Evolutionary conservation across 129 eudicot species (phyloP).

Genomic region (Pittosporum tobira): DNA sequence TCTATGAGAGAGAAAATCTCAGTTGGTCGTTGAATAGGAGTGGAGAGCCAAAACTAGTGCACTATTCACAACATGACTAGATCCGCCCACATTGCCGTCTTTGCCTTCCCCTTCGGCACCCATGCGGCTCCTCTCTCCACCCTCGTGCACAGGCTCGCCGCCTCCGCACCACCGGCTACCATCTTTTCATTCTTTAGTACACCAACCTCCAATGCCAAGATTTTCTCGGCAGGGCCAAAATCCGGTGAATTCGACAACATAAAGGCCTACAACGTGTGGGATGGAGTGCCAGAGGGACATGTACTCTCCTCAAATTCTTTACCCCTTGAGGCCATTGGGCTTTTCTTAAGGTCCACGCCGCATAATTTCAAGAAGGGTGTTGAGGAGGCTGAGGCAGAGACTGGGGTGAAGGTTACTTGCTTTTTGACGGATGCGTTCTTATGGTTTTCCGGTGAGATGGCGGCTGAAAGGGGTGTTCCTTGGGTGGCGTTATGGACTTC

Average conservation of each 20-base stretch:
- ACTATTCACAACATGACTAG: too few species aligned
- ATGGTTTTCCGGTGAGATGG: slow-evolving; percentile 37
- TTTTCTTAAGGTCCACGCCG: slow-evolving; percentile 21
- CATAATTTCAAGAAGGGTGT: slow-evolving; percentile 13
- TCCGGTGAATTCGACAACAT: not conserved
- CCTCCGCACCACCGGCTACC: slow-evolving; percentile 17
- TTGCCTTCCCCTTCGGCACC: slow-evolving; percentile 41
- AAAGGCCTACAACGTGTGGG: slow-evolving; percentile 6
- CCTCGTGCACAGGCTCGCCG: slow-evolving; percentile 18
- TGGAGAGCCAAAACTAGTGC: too few species aligned
- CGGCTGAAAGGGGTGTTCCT: slow-evolving; percentile 17
- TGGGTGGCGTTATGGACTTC: slow-evolving; percentile 42
- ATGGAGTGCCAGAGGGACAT: slow-evolving; percentile 1
- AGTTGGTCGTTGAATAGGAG: too few species aligned
- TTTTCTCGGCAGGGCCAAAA: not conserved
- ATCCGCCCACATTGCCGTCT: slow-evolving; percentile 20
- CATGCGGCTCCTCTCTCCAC: slow-evolving; percentile 25
- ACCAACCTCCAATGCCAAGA: slow-evolving; percentile 7
- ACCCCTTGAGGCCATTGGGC: slow-evolving; percentile 11
- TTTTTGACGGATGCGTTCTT: slow-evolving; percentile 34
- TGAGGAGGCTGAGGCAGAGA: slow-evolving; percentile 20
- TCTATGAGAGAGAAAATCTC: too few species aligned
- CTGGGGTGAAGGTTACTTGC: slow-evolving; percentile 24
- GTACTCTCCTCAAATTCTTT: not conserved
- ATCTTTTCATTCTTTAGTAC: slow-evolving; percentile 31